Base-by-base conservation (phyloP, 1,284 basidiomycete genomes). In the Rhodotorula mucilaginosa region DNA sequence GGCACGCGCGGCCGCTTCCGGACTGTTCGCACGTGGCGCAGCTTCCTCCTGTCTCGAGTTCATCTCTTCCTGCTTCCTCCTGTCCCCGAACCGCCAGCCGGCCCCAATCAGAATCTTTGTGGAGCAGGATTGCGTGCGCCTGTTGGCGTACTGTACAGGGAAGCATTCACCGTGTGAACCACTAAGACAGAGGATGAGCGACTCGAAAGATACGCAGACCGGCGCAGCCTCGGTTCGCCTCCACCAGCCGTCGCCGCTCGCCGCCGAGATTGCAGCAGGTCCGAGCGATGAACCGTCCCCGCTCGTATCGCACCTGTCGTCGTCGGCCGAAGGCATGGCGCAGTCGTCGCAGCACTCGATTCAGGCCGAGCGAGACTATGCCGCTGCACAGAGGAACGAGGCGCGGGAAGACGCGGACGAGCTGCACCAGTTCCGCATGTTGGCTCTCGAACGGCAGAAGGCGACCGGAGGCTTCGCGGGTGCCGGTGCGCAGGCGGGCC, bases 381-480 rank as follows among this genome's bases (percentile, higher is more conserved):
- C 47, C 5, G 18, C 26, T 5, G 16, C 23, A 3, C 58, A 54
- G 48, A 59, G 57, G 5, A 49, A 57, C 15, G 62, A 73, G 57
- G 62, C 62, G 13, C 54, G 63, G 15, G 58, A 65, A 19, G 71
- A 73, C 18, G 65, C 62, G 1, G 48, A 49, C 23, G 72, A 73
- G 52, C 64, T 73, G 12, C 60, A 44, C 58, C 54, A 51, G 44
- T 73, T 65, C 39, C 57, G 68, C 58, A 46, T 59, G 48, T 60
- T 58, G 21, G 68, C 72, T 7, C 48, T 68, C 34, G 65, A 70
- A 56, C 54, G 58, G 12, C 63, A 70, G 44, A 54, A 48, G 48
- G 62, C 54, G 16, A 58, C 64, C 12, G 64, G 46, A 21, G 59
- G 58, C 15, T 60, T 47, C 16, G 39, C 58, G 16, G 52, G 31